phyloP scores from a whole-genome alignment of 495 filamentous ascomycete genomes.

The Hapsidospora chrysogenum region DNA sequence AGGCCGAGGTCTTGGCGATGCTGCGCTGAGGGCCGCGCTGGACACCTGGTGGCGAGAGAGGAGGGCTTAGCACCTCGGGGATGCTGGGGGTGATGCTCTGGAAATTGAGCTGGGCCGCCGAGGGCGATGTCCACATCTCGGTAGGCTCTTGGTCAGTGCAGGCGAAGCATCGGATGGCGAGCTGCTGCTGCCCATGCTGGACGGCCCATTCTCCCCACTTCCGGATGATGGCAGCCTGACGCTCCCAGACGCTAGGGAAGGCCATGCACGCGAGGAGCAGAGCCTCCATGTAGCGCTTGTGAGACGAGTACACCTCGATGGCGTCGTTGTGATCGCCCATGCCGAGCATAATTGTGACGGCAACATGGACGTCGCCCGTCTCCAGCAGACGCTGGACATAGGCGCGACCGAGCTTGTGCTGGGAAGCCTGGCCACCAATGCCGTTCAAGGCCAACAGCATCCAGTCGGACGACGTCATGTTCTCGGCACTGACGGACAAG shows the following conservation, averaged over 20 bases:
- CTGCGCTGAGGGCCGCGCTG: slow-evolving; percentile 35
- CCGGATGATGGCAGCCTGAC: slow-evolving; percentile 69
- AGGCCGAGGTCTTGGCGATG: slow-evolving; percentile 59
- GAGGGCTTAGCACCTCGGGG: slow-evolving; percentile 38
- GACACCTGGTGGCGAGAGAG: slow-evolving; percentile 34
- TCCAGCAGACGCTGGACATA: slow-evolving; percentile 85
- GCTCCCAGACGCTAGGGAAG: slow-evolving; percentile 69
- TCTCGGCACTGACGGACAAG: slow-evolving; percentile 63
- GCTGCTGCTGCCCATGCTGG: slow-evolving; percentile 66
- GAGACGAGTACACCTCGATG: slow-evolving; percentile 90
- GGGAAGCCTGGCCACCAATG: slow-evolving; percentile 62
- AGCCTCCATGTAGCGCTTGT: slow-evolving; percentile 82
- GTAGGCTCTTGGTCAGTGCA: slow-evolving; percentile 59
- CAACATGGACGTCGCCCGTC: slow-evolving; percentile 78
- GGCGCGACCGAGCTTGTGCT: slow-evolving; percentile 78
- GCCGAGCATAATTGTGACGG: slow-evolving; percentile 79
- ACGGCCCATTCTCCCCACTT: slow-evolving; percentile 93
- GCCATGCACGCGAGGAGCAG: slow-evolving; percentile 62
- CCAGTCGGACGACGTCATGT: slow-evolving; percentile 84
- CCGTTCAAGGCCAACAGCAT: slow-evolving; percentile 88
- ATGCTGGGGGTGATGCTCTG: slow-evolving; percentile 27
- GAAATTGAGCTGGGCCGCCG: slow-evolving; percentile 51
- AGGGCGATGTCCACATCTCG: slow-evolving; percentile 73
- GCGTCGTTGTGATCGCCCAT: slow-evolving; percentile 89
- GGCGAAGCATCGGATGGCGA: slow-evolving; percentile 85